Base-by-base conservation (phyloP, 2,329 filamentous ascomycete genomes). In the Hypomyces perniciosus region DNA sequence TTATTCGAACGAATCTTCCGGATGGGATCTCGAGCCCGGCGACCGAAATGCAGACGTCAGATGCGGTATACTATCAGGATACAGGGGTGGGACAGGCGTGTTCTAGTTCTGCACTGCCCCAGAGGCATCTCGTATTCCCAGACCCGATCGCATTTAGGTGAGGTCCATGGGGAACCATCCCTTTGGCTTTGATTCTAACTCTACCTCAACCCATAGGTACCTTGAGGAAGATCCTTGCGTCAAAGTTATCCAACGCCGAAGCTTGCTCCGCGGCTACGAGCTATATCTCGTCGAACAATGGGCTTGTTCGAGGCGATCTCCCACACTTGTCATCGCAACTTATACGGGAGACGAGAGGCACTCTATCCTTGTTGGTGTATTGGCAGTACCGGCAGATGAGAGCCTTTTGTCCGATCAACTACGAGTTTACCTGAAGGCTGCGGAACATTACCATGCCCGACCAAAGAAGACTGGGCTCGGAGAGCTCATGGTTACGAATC, bases 281-380 rank as follows among this genome's bases (percentile, higher is more conserved):
- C 77, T 92, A 55, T 97, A 97, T 68, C 72, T 97, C 12, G 90
- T 97, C 57, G 93, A 97, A 68, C 93, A 99, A 75, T 99, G 93
- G 93, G 90, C 90, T 5, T 96, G 91, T 68, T 96, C 92, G 9
- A 83, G 93, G 47, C 80, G 84, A 51, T 90, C 95, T 55, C 92
- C 92, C 1, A 96, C 92, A 12, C 88, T 95, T 56, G 81, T 95
- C 45, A 95, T 97, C 57, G 88, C 87, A 39, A 96, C 91, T 3
- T 96, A 93, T 64, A 97, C 92, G 0, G 93, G 92, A 49, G 90
- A 96, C 61, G 77, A 82, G 33, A 83, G 83, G 33, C 87, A 96
- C 66, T 80, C 77, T 1, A 83, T 95, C n/a, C 71, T 86, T 7
- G 90, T 89, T 4, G 85, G 86, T 4, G 85, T 97, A 8, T 72